Base-by-base conservation (phyloP, 495 filamentous ascomycete genomes). In the Talaromyces adpressus region DNA sequence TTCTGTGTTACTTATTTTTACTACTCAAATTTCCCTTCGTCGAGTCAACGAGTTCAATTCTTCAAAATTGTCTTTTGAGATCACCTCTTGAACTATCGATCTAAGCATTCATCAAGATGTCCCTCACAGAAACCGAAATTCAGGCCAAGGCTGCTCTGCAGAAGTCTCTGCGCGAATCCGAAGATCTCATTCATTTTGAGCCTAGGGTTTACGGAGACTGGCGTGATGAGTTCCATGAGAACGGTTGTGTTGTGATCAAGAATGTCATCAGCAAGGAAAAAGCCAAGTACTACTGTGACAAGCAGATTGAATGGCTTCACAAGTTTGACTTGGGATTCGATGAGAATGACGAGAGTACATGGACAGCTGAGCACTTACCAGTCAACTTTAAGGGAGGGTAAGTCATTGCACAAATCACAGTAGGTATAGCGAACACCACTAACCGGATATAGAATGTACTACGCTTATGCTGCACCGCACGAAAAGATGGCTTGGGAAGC, bases 311-410 rank as follows among this genome's bases (percentile, higher is more conserved):
- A 57, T 79, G 76, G 76, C 61, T 79, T 23, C 68, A 76, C 51
- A 72, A 70, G 34, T 79, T 79, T 36, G 69, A 70, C 5, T 67
- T 72, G 11, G 75, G 74, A 23, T 78, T 78, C 57, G 70, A 76
- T 57, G 65, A 68, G 27, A 72, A 75, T 14, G 70, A 77, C 49
- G 67, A 71, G 22, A 67, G 64, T 16, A 79, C 76, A 11, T 79
- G 76, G 76, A 74, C 70, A 0, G 65, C 62, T 5, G 75, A 78
- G 8, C 72, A 78, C 59, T 66, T 79, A 1, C 76, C 76, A 1
- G 66, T 71, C 2, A 72, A 69, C 60, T 72, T 75, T 59, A 79
- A 77, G 66, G 73, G 73, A 34, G 72, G 71, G 69, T 72, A 57
- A 66, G 68, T 45, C 0, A 30, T 22, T 23, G 2, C 30, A 32